Evolutionary conservation across 2,329 filamentous ascomycete species (phyloP), one percentile per base, ranked within the genome.

Genomic region (Fusarium verticillioides): DNA sequence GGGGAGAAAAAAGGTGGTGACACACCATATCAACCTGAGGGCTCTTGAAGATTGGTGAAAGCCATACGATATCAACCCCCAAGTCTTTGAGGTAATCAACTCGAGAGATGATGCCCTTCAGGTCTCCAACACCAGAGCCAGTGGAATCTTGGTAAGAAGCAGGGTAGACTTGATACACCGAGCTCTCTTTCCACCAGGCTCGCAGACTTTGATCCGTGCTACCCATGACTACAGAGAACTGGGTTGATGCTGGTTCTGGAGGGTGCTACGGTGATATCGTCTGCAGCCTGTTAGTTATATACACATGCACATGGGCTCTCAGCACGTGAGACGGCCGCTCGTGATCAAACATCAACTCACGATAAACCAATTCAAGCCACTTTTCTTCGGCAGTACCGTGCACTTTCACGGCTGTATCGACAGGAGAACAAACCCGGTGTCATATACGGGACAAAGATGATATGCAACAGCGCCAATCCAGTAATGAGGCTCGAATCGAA

Each of bases 1-100:
- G 10, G 23, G 13, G 10, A 12, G 7, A 3, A 10, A 23, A 28
- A 12, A 18, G 19, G 23, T n/a, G 23, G n/a, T 18, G 26, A 71
- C 78, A 23, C 66, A 84, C 82, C 91, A 93, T 92, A 75, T 94
- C 92, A 50, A 89, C 82, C 75, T 91, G 88, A 0, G 91, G 91
- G 44, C 83, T 85, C 70, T 84, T 79, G 65, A 84, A 86, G 46
- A 85, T 85, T 37, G 85, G 85, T 21, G 83, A 85, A 28, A 86
- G 77, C 89, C 89, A 91, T 57, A 90, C 83, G 36, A 90, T 87
- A 69, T 90, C 88, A 19, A 89, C 84, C 5, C 90, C 90, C 28
- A 89, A 83, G 6, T 84, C 79, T 69, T 85, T 83, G 65, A 89
- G 83, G 73, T 90, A 89, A 76, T 89, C 87, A 23, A 90, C 81